Conservation (phyloP, 2,329 filamentous ascomycete species). For the Alternaria rosae region DNA sequence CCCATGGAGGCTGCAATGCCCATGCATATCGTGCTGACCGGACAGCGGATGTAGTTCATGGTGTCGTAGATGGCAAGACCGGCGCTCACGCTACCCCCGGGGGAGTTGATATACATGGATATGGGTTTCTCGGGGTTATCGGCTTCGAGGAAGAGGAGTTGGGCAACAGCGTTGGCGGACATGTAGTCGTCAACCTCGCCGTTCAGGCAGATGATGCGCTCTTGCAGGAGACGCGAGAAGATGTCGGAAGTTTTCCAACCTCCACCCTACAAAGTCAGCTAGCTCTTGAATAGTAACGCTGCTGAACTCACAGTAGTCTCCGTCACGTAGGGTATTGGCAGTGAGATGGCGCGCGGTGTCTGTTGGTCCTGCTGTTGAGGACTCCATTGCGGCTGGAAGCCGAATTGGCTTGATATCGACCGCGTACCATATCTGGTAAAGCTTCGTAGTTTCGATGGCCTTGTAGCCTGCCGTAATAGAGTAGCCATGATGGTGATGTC, state of each 20-base stretch:
- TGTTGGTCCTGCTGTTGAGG: slow-evolving; percentile 28
- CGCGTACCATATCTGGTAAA: slow-evolving; percentile 25
- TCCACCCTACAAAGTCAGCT: slow-evolving; percentile 54
- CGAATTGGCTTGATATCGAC: slow-evolving; percentile 34
- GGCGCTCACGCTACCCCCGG: slow-evolving; percentile 90
- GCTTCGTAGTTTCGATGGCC: slow-evolving; percentile 22
- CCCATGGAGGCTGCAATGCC: slow-evolving; percentile 97
- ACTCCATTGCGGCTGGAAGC: slow-evolving; percentile 31
- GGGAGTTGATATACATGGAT: slow-evolving; percentile 97
- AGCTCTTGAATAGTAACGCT: neutral
- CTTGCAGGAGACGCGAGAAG: slow-evolving; percentile 61
- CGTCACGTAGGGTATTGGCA: slow-evolving; percentile 60
- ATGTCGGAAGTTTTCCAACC: slow-evolving; percentile 61
- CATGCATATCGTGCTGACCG: slow-evolving; percentile 93
- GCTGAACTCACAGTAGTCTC: slow-evolving; percentile 54
- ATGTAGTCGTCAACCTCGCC: slow-evolving; percentile 88
- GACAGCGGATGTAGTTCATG: slow-evolving; percentile 94
- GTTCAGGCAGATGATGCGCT: slow-evolving; percentile 94
- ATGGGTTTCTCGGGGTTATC: slow-evolving; percentile 95
- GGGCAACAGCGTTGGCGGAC: slow-evolving; percentile 92
- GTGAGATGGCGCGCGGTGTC: slow-evolving; percentile 46
- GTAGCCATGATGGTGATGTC: slow-evolving; percentile 41
- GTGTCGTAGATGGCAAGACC: slow-evolving; percentile 93
- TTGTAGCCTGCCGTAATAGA: slow-evolving; percentile 35
- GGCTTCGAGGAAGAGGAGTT: slow-evolving; percentile 96